phyloP scores from a whole-genome alignment of 106 monocot genomes.

The Apostasia shenzhenica region DNA sequence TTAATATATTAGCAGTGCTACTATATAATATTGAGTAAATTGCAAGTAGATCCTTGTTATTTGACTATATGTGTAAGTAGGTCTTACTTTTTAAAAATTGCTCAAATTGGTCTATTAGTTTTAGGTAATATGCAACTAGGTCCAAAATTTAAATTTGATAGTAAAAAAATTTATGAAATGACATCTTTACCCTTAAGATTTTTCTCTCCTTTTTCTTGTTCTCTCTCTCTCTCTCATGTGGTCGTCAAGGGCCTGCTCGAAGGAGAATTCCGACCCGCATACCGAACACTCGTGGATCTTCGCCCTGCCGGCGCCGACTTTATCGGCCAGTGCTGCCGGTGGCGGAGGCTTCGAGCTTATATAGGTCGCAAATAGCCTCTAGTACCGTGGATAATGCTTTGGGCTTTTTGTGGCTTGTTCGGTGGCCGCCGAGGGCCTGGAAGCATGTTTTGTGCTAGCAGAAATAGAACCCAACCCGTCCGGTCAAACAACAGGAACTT shows the following conservation, averaged over 20 bases:
- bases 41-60: no score
- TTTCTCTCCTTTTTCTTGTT: no score
- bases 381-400: background rate
- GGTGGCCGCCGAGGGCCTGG: slow-evolving; percentile 61
- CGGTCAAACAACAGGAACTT: background rate
- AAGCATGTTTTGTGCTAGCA: slow-evolving; percentile 69
- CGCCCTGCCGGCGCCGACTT: background rate
- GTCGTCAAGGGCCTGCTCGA: slow-evolving; percentile 68
- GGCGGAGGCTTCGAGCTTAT: background rate
- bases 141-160: no score
- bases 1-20: no score
- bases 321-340: background rate
- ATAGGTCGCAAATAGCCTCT: no score
- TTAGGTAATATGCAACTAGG: no score
- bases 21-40: no score
- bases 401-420: slow-evolving; percentile 49
- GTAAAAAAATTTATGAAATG: no score
- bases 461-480: slow-evolving; percentile 28
- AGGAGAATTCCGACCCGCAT: slow-evolving; percentile 61
- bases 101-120: no score
- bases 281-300: slow-evolving; percentile 69
- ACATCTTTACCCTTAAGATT: no score
- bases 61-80: no score
- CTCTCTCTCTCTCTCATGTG: slow-evolving; percentile 34
- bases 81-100: no score